Evolutionary conservation across 768 basidiomycete species (phyloP).

Genomic region (Naematelia encephala): DNA sequence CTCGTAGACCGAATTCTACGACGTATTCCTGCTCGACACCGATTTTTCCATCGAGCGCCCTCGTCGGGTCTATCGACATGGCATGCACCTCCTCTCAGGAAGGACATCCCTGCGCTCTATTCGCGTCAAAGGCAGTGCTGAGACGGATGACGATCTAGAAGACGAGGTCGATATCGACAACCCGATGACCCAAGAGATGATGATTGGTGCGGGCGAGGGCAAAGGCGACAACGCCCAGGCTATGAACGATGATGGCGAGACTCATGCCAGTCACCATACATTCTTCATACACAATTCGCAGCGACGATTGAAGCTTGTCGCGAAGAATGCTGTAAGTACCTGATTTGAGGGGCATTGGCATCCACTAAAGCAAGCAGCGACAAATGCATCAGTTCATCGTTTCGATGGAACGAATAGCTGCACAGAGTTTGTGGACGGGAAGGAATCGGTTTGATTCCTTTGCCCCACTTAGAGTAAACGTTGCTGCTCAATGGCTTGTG

Average conservation of each 20-base stretch:
- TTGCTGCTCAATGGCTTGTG: slow-evolving; percentile 95
- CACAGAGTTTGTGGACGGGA: slow-evolving; percentile 70
- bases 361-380: slow-evolving; percentile 53
- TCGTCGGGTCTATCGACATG: slow-evolving; percentile 79
- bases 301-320: slow-evolving; percentile 76
- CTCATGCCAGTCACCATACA: slow-evolving; percentile 83
- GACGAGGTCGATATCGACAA: slow-evolving; percentile 32
- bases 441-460: slow-evolving; percentile 90
- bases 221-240: slow-evolving; percentile 53
- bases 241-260: slow-evolving; percentile 52
- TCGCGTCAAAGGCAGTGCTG: not conserved
- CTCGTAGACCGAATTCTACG: slow-evolving; percentile 79
- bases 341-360: not conserved
- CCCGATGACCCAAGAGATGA: slow-evolving; percentile 37
- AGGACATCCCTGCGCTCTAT: slow-evolving; percentile 5
- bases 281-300: slow-evolving; percentile 93
- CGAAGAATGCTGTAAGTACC: slow-evolving; percentile 71
- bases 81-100: slow-evolving; percentile 64
- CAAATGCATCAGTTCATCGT: slow-evolving; percentile 98
- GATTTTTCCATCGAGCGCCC: slow-evolving; percentile 90
- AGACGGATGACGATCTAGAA: not conserved
- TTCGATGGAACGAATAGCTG: slow-evolving; percentile 74
- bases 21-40: slow-evolving; percentile 86
- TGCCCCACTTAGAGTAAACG: slow-evolving; percentile 85
- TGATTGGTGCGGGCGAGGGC: slow-evolving; percentile 33